Percentiles rank a stretch among this genome's conserved stretches.
Evolutionary conservation across 331 rosid species (phyloP).

Genomic region (Malus hybrid): DNA sequence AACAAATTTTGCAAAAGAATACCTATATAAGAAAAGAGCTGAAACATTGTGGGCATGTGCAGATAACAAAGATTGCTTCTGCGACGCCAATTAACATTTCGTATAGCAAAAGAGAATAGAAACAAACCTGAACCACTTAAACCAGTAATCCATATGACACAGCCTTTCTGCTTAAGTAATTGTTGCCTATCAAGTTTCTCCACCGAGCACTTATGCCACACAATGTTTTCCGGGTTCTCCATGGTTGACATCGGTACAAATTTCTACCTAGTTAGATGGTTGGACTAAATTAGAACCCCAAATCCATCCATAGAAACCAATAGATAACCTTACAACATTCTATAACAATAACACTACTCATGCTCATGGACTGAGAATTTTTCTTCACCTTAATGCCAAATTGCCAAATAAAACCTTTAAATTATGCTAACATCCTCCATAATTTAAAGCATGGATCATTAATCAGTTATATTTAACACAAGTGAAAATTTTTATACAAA

Average conservation of each 20-base stretch:
- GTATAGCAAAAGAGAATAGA: neutral
- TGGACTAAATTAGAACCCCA: conserved; percentile 27
- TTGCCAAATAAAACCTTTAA: neutral
- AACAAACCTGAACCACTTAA: conserved; percentile 98
- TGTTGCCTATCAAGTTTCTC: conserved; percentile 67
- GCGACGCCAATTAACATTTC: neutral
- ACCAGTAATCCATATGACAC: conserved; percentile 96
- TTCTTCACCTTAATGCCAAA: neutral
- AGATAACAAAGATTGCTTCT: neutral
- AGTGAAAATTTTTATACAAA: too few relatives aligned
- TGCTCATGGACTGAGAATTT: too few relatives aligned
- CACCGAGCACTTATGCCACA: conserved; percentile 78
- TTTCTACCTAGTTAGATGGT: conserved; percentile 40
- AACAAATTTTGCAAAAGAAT: neutral
- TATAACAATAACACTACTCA: neutral
- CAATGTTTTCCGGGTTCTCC: conserved; percentile 69
- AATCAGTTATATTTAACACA: too few relatives aligned
- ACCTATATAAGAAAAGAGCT: neutral
- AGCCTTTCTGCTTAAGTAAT: conserved; percentile 83
- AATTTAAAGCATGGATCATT: too few relatives aligned
- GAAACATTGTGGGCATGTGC: neutral
- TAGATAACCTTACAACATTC: conserved; percentile 11
- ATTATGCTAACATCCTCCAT: neutral
- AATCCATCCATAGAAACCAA: neutral
- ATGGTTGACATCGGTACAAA: conserved; percentile 40